phyloP scores from a whole-genome alignment of 2,329 filamentous ascomycete genomes.

The Aspergillus sp. region DNA sequence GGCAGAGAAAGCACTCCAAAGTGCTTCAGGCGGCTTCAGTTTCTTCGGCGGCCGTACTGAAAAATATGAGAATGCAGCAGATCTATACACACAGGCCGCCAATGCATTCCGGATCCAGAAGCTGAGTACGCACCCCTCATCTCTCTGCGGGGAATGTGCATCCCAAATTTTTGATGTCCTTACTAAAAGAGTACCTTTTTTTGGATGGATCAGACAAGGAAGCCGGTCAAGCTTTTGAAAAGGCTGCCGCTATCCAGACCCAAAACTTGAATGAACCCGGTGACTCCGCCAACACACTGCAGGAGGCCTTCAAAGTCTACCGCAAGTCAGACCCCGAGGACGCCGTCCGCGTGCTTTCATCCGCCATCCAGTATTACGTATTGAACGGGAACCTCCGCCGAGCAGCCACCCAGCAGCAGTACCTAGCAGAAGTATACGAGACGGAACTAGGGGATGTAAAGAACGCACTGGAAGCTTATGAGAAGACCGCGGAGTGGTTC shows the following conservation, averaged over 20 bases:
- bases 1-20: constrained; percentile 80
- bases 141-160: neutral
- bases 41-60: constrained; percentile 85
- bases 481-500: constrained; percentile 85
- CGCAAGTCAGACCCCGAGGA: constrained; percentile 79
- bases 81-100: constrained; percentile 82
- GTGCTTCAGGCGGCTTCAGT: constrained; percentile 78
- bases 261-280: constrained; percentile 85
- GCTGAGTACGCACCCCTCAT: constrained; percentile 59
- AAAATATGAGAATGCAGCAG: constrained; percentile 86
- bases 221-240: constrained; percentile 82
- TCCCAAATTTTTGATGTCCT: neutral
- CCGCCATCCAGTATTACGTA: constrained; percentile 83
- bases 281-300: constrained; percentile 83
- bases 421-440: constrained; percentile 83
- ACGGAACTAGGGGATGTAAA: constrained; percentile 75
- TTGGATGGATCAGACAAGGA: constrained; percentile 63
- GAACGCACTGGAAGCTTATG: constrained; percentile 78
- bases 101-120: constrained; percentile 91
- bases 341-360: constrained; percentile 75
- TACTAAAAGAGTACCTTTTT: neutral
- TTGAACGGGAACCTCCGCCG: constrained; percentile 86
- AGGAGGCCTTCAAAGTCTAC: constrained; percentile 95
- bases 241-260: constrained; percentile 77
- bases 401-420: constrained; percentile 87